Conservation (phyloP, 164 flowering plant species). For the Dillenia suffruticosa region DNA sequence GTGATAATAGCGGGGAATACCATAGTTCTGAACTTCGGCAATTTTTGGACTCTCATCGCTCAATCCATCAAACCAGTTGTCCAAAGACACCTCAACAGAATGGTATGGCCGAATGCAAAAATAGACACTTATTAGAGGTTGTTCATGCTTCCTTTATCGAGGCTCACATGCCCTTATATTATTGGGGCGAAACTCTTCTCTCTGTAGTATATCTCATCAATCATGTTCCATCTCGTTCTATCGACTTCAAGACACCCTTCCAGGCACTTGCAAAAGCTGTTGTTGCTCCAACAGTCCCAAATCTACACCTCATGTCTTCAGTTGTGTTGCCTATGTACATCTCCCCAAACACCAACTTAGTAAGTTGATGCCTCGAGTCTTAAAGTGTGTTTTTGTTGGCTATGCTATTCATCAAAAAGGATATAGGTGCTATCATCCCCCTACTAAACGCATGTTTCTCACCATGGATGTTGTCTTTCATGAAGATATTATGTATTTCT, state of each 20-base stretch:
- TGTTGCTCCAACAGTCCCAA: slow-evolving; percentile 6
- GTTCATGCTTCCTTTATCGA: slow-evolving; percentile 16
- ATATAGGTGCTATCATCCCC: slow-evolving; percentile 11
- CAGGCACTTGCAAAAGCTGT: neutral
- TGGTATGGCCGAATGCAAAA: slow-evolving; percentile 12
- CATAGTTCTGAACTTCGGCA: slow-evolving; percentile 5
- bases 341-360: neutral
- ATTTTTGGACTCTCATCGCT: slow-evolving; percentile 15
- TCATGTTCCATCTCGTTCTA: slow-evolving; percentile 8
- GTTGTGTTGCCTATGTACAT: neutral
- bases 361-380: slow-evolving; percentile 3
- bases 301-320: neutral
- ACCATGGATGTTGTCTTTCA: slow-evolving; percentile 13
- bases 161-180: slow-evolving; percentile 12
- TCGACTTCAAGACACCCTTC: slow-evolving; percentile 7
- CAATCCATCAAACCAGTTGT: slow-evolving; percentile 18
- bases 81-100: slow-evolving; percentile 16
- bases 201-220: slow-evolving; percentile 14
- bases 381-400: slow-evolving; percentile 1
- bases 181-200: neutral
- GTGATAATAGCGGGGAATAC: slow-evolving; percentile 18
- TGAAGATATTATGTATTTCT: slow-evolving; percentile 12
- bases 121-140: slow-evolving; percentile 18
- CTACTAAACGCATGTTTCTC: slow-evolving; percentile 8
- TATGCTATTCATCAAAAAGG: slow-evolving; percentile 11